Percentiles rank a stretch among this genome's conserved stretches.
These are phyloP conservation scores for Solanum ossicruentum DNA, from an alignment of 257 asterid species.

Conservation along the genomic window DNA sequence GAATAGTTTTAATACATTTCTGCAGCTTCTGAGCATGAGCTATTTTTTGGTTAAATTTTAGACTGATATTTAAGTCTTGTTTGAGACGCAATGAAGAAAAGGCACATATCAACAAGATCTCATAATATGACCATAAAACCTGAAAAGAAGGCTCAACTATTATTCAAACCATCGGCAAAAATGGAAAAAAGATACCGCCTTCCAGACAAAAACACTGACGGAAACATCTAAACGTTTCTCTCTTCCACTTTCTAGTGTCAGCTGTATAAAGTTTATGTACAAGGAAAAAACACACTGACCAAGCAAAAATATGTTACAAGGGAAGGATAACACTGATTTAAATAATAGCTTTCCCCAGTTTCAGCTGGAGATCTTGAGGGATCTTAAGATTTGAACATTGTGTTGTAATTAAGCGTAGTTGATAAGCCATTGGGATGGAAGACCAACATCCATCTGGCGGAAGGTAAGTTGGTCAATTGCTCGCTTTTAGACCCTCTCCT, in stretches of 20 bases:
- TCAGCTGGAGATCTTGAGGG: background rate
- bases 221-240: conserved; percentile 5
- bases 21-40: background rate
- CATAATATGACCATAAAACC: background rate
- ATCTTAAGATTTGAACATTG: too few species aligned
- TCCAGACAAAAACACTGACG: background rate
- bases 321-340: background rate
- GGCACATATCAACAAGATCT: background rate
- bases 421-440: background rate
- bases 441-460: background rate
- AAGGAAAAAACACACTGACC: conserved; percentile 13
- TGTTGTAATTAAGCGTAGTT: background rate
- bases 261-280: conserved; percentile 23
- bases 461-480: background rate
- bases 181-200: background rate
- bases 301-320: conserved; percentile 13
- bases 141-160: background rate
- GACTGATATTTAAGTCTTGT: too few species aligned
- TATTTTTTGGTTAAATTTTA: background rate
- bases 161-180: conserved; percentile 4
- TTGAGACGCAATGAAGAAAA: background rate
- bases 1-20: background rate
- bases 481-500: conserved; percentile 26
- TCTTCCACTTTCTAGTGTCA: conserved; percentile 2
- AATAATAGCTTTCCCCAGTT: conserved; percentile 3